Base-by-base conservation (phyloP, 345 rosid genomes). In the Lepidium aucheri region DNA sequence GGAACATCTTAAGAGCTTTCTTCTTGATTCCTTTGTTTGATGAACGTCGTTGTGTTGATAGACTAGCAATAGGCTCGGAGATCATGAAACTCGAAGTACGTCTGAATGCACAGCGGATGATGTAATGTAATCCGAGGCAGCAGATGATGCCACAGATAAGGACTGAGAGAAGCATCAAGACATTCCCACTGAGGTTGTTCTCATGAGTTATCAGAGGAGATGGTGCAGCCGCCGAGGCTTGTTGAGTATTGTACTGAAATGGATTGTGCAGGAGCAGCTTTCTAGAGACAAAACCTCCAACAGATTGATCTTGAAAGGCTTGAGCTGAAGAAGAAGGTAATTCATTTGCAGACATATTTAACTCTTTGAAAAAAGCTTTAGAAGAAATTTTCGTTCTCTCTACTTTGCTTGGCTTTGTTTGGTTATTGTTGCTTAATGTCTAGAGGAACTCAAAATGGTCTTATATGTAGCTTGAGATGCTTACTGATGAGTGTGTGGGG, bases 61-160 rank as follows among this genome's bases (percentile, higher is more conserved):
- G 18, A 68, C 35, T 55, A 1, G 66, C 24, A 43, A 59, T 17
- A 13, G 83, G 67, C 28, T 60, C 78, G 2, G 83, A 63, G 49
- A 75, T 74, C 45, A 65, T 72, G 46, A 74, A 75, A 55, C 51
- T 67, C 2, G 87, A 76, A 73, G 85, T 53, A 39, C 87, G 69
- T 63, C 77, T 76, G 46, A 78, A 61, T 50, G 78, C 80, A 18
- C 81, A 85, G 67, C 74, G 79, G 32, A 80, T 73, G 46, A 85
- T 56, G 69, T 77, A 85, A 43, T 83, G 83, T n/a, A 85, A 65
- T 6, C 76, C 83, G 6, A 81, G 50, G 30, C 79, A 81, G 54
- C 86, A 80, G 9, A 85, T 77, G 20, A 83, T 41, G 7, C 83
- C 83, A 54, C 87, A 85, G 11, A 85, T 36, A 26, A 85, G 79